Base-by-base conservation (phyloP, 108 stramenopile species). In the Skeletonema menzelii region DNA sequence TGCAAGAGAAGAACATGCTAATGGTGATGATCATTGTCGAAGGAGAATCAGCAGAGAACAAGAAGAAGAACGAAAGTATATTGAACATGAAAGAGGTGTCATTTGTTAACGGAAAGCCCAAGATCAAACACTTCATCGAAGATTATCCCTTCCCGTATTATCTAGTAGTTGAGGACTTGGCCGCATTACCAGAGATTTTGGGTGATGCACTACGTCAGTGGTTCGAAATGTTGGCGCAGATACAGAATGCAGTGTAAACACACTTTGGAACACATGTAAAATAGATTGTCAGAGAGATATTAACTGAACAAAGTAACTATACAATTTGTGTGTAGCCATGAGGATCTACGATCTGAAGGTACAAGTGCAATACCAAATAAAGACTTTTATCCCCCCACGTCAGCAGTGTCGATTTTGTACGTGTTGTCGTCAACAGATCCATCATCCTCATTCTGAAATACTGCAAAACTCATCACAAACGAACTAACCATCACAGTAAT, bases 141-240 rank as follows among this genome's bases (percentile, higher is more conserved):
- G 97, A 96, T 69, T 99, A 96, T 71, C 99, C 99, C 4, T 98
- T 99, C 68, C 98, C 98, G 3, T 97, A 96, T 76, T 99, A 99
- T 77, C 84, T 99, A 49, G 67, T 98, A 14, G 80, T 99, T 27
- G 88, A 88, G 10, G 94, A 99, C 57, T 85, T 99, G 59, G 73
- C 82, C 31, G 71, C 88, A 13, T 80, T 99, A 24, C 99, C 99
- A 5, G 98, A 98, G 59, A 94, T 96, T 11, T 83, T 99, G 13
- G 97, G 98, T 19, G 98, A 99, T 76, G 92, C 95, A 4, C 70
- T 99, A 12, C 83, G 91, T 67, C 98, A 99, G 62, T 99, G 99
- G 99, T 98, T 99, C 72, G 98, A 98, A 78, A 91, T 99, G 84
- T 47, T 96, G 26, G 82, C 88, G 8, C 90, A 90, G 62, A 72